Percentiles rank a stretch among this genome's conserved stretches.
Conservation (phyloP, 2,329 filamentous ascomycete genomes). For the Aspergillus sergii region DNA sequence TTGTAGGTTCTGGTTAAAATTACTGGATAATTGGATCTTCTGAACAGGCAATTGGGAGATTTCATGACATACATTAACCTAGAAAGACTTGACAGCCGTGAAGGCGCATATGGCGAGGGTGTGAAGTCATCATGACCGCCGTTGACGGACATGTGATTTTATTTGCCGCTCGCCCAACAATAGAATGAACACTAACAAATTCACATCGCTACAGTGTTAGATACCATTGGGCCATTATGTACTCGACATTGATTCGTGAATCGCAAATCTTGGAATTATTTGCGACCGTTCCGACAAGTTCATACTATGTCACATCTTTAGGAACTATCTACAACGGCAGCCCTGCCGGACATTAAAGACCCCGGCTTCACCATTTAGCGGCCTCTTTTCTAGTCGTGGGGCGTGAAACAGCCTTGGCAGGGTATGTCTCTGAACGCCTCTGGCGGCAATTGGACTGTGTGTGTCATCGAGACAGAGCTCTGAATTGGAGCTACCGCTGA, state of each 20-base stretch:
- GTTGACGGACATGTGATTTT: conserved; percentile 19
- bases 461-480: no score
- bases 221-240: not conserved
- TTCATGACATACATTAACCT: not conserved
- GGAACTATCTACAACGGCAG: conserved; percentile 38
- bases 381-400: no score
- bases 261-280: not conserved
- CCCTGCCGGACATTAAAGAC: conserved; percentile 40
- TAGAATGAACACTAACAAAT: not conserved
- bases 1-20: not conserved
- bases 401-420: no score
- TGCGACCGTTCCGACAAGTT: not conserved
- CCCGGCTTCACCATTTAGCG: conserved; percentile 32
- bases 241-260: not conserved
- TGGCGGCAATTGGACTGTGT: no score
- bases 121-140: conserved; percentile 37
- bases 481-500: no score
- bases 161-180: conserved; percentile 15
- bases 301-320: conserved; percentile 33
- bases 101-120: not conserved
- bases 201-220: no score
- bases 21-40: not conserved
- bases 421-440: no score
- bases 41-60: not conserved
- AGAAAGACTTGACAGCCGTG: not conserved